Evolutionary conservation across 225 moss, liverwort and hornwort genomes (phyloP).

Genomic region (Bryoerythrophyllum caledonicum): DNA sequence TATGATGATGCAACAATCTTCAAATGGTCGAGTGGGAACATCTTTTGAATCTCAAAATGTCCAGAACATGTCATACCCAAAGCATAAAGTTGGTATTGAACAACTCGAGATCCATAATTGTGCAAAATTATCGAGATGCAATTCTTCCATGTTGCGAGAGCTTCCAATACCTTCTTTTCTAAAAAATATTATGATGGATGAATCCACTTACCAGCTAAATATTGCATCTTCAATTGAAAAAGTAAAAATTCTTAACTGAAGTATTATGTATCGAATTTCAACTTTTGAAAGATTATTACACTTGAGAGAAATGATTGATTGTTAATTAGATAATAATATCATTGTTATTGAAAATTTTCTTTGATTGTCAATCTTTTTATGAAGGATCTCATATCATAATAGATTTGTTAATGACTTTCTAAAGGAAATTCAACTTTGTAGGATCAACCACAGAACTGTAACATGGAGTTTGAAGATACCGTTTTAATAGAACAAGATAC

Average conservation of each 20-base stretch:
- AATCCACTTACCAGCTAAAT: not conserved
- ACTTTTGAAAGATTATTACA: not conserved
- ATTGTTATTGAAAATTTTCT: no score
- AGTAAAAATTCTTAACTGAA: not conserved
- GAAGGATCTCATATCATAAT: not conserved
- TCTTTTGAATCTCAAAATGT: constrained; percentile 2
- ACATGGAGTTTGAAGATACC: not conserved
- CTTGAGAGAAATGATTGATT: no score
- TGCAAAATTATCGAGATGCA: constrained; percentile 32
- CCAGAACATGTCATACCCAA: not conserved
- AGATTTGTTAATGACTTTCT: not conserved
- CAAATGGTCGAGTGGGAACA: not conserved
- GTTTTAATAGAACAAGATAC: not conserved
- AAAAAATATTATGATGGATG: constrained; percentile 22
- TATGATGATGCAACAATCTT: constrained; percentile 5
- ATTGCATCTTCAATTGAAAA: not conserved
- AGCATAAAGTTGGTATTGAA: not conserved
- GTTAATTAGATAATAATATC: not conserved
- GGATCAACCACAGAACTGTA: not conserved
- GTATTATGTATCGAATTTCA: no score
- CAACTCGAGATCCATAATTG: constrained; percentile 3
- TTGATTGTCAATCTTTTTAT: no score
- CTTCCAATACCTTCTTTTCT: constrained; percentile 31
- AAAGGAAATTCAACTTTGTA: not conserved
- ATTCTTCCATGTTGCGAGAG: constrained; percentile 7